phyloP scores from a whole-genome alignment of 345 rosid species.

The Murraya koenigii region DNA sequence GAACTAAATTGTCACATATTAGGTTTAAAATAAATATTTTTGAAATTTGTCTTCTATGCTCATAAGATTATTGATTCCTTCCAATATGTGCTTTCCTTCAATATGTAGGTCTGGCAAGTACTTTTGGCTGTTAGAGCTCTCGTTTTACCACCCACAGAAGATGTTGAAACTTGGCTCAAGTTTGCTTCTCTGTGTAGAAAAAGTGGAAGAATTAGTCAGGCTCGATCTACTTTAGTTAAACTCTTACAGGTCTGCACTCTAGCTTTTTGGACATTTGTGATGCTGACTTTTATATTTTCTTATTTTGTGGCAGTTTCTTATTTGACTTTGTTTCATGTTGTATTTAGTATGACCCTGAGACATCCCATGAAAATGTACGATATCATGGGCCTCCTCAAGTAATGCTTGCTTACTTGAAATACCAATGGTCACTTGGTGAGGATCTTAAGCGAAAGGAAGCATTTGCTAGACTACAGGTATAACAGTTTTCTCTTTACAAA shows the following conservation, averaged over 20 bases:
- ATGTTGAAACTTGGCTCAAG: slow-evolving; percentile 92
- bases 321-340: slow-evolving; percentile 16
- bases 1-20: background rate
- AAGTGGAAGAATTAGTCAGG: slow-evolving; percentile 91
- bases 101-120: slow-evolving; percentile 85
- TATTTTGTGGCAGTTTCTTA: slow-evolving; percentile 15
- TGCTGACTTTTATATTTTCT: slow-evolving; percentile 11
- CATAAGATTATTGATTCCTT: background rate
- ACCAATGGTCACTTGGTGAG: slow-evolving; percentile 98
- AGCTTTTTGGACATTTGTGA: background rate
- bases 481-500: slow-evolving; percentile 6
- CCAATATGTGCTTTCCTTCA: background rate
- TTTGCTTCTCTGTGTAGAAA: slow-evolving; percentile 91
- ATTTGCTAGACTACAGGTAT: slow-evolving; percentile 82
- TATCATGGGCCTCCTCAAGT: slow-evolving; percentile 97
- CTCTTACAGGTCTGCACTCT: slow-evolving; percentile 68
- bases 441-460: slow-evolving; percentile 93
- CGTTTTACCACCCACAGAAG: slow-evolving; percentile 91
- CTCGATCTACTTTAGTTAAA: slow-evolving; percentile 87
- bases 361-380: slow-evolving; percentile 59
- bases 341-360: slow-evolving; percentile 87
- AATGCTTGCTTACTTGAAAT: slow-evolving; percentile 85
- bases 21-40: background rate
- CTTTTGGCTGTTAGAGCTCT: slow-evolving; percentile 91
- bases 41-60: background rate